Evolutionary conservation across 2,329 filamentous ascomycete genomes (phyloP).

Genomic region (Pleurostoma richardsiae): DNA sequence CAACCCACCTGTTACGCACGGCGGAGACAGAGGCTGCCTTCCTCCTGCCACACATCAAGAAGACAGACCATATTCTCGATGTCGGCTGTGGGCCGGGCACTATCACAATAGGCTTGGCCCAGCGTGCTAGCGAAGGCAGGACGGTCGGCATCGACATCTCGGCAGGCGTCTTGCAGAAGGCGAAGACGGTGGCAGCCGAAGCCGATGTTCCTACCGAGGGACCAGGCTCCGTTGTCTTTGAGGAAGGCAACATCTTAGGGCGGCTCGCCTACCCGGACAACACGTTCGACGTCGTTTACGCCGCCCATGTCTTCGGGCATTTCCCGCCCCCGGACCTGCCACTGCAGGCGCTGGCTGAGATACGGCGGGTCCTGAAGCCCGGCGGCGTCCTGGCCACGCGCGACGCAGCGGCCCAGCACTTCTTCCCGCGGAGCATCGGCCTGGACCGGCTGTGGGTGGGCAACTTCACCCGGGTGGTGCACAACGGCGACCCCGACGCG

Average conservation of each 20-base stretch:
- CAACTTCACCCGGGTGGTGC: constrained; percentile 14
- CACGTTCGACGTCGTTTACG: constrained; percentile 36
- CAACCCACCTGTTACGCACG: constrained; percentile 22
- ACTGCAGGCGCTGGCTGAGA: constrained; percentile 27
- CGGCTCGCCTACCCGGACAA: constrained; percentile 31
- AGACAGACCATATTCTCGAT: constrained; percentile 34
- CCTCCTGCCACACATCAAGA: constrained; percentile 33
- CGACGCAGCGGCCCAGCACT: constrained; percentile 20
- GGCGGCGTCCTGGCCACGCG: constrained; percentile 33
- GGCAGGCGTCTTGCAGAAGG: constrained; percentile 21
- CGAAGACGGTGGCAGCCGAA: constrained; percentile 12
- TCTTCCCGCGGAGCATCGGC: constrained; percentile 20
- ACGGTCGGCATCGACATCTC: constrained; percentile 33
- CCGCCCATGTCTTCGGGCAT: constrained; percentile 36
- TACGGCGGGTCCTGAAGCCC: constrained; percentile 34
- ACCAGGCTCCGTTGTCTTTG: constrained; percentile 18
- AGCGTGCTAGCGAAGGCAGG: constrained; percentile 30
- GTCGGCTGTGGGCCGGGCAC: constrained; percentile 44
- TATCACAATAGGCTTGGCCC: constrained; percentile 37
- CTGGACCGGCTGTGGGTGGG: constrained; percentile 22
- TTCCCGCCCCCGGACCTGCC: constrained; percentile 23
- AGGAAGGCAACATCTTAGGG: constrained; percentile 25
- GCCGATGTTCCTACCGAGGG: constrained; percentile 9
- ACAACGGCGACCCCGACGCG: constrained; percentile 12
- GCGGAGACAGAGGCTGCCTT: constrained; percentile 36